A percentile compares a stretch with the other conserved stretches of the same genome.
Evolutionary conservation across 106 monocot species (phyloP).

Genomic region (Apostasia shenzhenica): DNA sequence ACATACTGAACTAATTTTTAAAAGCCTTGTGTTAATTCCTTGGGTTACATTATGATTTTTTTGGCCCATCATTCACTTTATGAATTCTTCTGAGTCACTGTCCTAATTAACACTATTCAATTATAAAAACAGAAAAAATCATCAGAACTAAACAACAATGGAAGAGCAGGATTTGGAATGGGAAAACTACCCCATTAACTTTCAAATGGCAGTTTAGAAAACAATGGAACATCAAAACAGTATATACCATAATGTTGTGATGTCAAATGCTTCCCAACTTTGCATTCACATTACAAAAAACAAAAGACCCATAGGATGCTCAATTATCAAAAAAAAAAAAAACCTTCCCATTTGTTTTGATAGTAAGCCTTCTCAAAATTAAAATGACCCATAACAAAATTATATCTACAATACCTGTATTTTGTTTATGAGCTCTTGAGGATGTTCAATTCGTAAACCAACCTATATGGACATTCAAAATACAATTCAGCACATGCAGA

Average conservation of each 20-base stretch:
- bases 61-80: no score
- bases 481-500: not conserved
- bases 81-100: no score
- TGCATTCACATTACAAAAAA: no score
- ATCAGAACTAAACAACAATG: no score
- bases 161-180: no score
- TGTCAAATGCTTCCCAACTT: not conserved
- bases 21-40: no score
- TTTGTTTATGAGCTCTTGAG: conserved; percentile 80
- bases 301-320: not conserved
- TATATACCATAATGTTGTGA: not conserved
- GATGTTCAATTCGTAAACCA: conserved; percentile 94
- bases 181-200: not conserved
- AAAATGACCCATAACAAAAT: not conserved
- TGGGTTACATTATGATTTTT: no score
- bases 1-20: no score
- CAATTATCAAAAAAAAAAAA: not conserved
- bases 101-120: no score
- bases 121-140: no score
- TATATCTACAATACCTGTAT: conserved; percentile 58
- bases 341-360: no score
- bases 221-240: not conserved
- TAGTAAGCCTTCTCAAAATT: not conserved
- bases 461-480: conserved; percentile 46
- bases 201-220: not conserved